These are phyloP conservation scores for Malassezia arunalokei DNA, from an alignment of 1,284 basidiomycete species.

Conservation along the genomic window DNA sequence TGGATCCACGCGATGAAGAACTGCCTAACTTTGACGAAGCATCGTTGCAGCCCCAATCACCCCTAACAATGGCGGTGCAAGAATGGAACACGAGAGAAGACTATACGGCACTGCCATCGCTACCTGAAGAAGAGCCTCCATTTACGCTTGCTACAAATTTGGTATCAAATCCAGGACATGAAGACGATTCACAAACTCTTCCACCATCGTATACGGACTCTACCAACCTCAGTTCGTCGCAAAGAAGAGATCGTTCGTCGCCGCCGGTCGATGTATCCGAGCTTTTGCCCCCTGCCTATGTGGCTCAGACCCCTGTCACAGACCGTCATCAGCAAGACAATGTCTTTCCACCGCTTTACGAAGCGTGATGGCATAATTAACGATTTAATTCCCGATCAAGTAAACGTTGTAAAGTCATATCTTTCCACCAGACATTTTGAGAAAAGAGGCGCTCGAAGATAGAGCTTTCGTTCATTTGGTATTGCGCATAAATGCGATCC, in stretches of 20 bases:
- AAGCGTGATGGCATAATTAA: constrained; percentile 5
- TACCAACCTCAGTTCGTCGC: background rate
- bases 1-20: background rate
- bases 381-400: constrained; percentile 31
- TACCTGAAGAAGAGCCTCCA: background rate
- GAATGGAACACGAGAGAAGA: background rate
- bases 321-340: background rate
- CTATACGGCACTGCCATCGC: background rate
- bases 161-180: background rate
- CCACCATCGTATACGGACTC: constrained; percentile 7
- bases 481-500: constrained; percentile 40
- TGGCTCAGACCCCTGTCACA: background rate
- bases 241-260: too few species aligned
- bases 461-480: constrained; percentile 27
- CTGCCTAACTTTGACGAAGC: constrained; percentile 11
- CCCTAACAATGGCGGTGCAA: background rate
- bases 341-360: constrained; percentile 13
- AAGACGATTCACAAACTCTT: background rate
- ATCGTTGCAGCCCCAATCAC: background rate
- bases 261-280: background rate
- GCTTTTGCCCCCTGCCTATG: background rate
- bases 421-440: constrained; percentile 38
- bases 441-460: constrained; percentile 29
- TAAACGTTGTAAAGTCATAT: constrained; percentile 28
- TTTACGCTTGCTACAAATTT: background rate